Conservation (phyloP, 306 rosid genomes). For the Cicer chorassanicum region DNA sequence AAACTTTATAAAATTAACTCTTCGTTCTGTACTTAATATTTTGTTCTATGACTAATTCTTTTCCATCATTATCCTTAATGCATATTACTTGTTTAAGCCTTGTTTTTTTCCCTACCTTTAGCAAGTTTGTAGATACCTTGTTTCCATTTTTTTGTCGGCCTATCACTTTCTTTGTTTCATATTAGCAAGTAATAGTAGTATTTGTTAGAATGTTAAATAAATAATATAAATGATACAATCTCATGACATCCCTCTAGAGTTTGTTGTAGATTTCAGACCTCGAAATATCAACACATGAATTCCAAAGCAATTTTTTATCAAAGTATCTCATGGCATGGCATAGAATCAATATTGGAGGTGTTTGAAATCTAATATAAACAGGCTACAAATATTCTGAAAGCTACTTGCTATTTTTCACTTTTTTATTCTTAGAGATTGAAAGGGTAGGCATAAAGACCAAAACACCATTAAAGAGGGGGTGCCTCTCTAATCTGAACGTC, state of each 20-base stretch:
- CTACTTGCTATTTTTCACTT: too few species aligned
- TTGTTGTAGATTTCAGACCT: background rate
- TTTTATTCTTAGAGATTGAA: too few species aligned
- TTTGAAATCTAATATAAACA: background rate
- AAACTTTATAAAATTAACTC: too few species aligned
- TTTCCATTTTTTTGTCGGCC: background rate
- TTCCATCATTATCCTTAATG: too few species aligned
- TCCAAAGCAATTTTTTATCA: background rate
- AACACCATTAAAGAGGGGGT: constrained; percentile 23
- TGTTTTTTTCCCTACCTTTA: background rate
- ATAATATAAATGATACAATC: background rate
- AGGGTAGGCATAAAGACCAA: background rate
- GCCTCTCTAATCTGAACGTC: constrained; percentile 2
- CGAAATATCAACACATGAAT: background rate
- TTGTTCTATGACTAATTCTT: too few species aligned
- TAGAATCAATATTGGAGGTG: background rate
- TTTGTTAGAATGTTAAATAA: background rate
- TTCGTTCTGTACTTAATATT: too few species aligned
- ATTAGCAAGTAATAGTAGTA: constrained; percentile 5
- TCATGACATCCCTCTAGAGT: background rate
- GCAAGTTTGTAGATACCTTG: background rate
- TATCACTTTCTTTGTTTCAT: constrained; percentile 5
- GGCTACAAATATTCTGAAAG: background rate
- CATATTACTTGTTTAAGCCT: background rate
- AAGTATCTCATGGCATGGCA: background rate